Evolutionary conservation across 306 rosid genomes (phyloP), one percentile per base, ranked within the genome.

Genomic region (Cicer yamashitae): DNA sequence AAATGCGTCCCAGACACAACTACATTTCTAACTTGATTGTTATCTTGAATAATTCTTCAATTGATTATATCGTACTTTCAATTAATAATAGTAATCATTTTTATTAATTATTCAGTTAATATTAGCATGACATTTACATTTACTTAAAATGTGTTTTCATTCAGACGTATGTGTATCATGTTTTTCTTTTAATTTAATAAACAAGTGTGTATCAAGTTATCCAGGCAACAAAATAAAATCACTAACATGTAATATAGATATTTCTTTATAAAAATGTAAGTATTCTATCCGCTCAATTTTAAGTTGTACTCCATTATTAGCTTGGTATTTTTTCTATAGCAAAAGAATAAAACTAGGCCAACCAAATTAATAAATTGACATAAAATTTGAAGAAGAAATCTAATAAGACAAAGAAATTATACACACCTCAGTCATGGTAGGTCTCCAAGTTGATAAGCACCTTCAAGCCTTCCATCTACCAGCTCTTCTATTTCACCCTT

Each of bases 391-490:
- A 34, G 52, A 39, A 51, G 56, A 13, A 15, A 58, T 58, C 6
- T 22, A 7, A 41, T 1, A 57, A 39, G 50, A 63, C 12, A 76
- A 52, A 71, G 10, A 47, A 30, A 46, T 60, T 43, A 43, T 43
- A 20, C 88, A 91, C 90, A 96, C 99, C 98, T 96, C 87, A 15
- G 70, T 88, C 87, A 92, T 92, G 82, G 87, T 85, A 44, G 99
- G 99, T 71, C 98, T 82, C 97, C 97, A 90, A 60, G 82, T 78
- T 3, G 98, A 69, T 89, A 96, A 75, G 78, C 85, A 53, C 91
- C 92, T 82, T 86, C 87, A 37, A 96, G 92, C 83, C 85, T 91
- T 86, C 89, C 91, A 89, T 96, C 99, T 51, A 90, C 85, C 13
- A 96, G 85, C 70, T 84, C 78, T 62, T 89, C 96, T 43, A 82